phyloP scores from a whole-genome alignment of 805 yeast genomes.

The Zygoascus tannicola region DNA sequence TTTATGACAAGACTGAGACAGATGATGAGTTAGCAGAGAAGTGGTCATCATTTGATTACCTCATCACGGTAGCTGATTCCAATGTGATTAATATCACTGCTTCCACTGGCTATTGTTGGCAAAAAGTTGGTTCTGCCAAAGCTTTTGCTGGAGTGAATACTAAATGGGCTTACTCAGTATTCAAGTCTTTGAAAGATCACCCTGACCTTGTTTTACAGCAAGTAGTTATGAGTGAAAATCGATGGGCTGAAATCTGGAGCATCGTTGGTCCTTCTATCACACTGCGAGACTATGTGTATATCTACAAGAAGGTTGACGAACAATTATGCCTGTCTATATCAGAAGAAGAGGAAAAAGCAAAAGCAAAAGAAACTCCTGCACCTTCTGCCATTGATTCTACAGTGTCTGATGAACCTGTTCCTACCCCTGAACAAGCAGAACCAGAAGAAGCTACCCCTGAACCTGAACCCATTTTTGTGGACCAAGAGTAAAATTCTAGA shows the following conservation, averaged over 20 bases:
- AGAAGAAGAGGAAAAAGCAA: too few relatives aligned
- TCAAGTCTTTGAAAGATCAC: background rate
- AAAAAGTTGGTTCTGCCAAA: slow-evolving; percentile 30
- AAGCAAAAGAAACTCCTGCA: too few relatives aligned
- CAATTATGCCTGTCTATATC: too few relatives aligned
- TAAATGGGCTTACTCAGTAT: background rate
- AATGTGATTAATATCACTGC: slow-evolving; percentile 6
- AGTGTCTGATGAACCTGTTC: too few relatives aligned
- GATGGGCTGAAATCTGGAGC: background rate
- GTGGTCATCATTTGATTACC: slow-evolving; percentile 45
- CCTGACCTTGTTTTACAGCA: background rate
- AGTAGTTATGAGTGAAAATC: background rate
- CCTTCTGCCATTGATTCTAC: too few relatives aligned
- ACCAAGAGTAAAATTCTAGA: too few relatives aligned
- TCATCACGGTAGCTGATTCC: slow-evolving; percentile 35
- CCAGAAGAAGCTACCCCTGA: too few relatives aligned
- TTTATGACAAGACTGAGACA: slow-evolving; percentile 73
- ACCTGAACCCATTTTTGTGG: too few relatives aligned
- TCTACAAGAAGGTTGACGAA: slow-evolving; percentile 1
- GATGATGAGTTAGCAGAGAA: slow-evolving; percentile 26
- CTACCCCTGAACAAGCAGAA: too few relatives aligned
- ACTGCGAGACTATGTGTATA: background rate
- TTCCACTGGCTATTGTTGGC: slow-evolving; percentile 32
- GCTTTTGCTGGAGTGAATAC: slow-evolving; percentile 26
- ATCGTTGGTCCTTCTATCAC: background rate